Evolutionary conservation across 805 yeast species (phyloP).

Genomic region (Torulaspora quercuum): DNA sequence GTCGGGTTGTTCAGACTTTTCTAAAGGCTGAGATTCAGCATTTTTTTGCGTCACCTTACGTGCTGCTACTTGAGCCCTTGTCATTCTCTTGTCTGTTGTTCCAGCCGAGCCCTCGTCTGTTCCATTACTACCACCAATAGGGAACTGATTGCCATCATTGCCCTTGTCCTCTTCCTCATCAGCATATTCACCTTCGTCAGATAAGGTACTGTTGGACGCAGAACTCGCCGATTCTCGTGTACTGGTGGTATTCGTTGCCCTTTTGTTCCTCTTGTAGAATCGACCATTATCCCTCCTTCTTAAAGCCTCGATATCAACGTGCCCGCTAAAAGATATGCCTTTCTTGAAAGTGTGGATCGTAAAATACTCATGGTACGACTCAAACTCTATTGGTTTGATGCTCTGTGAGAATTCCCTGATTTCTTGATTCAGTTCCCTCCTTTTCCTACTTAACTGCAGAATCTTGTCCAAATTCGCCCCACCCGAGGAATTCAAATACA

Average conservation of each 20-base stretch:
- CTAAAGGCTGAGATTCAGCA: slow-evolving; percentile 5
- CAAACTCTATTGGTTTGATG: slow-evolving; percentile 33
- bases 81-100: slow-evolving; percentile 4
- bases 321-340: slow-evolving; percentile 35
- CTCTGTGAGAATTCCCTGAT: slow-evolving; percentile 16
- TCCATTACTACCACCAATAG: slow-evolving; percentile 3
- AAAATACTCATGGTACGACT: slow-evolving; percentile 34
- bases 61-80: slow-evolving; percentile 11
- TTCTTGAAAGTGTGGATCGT: slow-evolving; percentile 28
- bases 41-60: slow-evolving; percentile 3
- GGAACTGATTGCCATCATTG: slow-evolving; percentile 3
- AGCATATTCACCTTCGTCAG: slow-evolving; percentile 13
- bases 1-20: slow-evolving; percentile 1
- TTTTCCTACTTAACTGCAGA: slow-evolving; percentile 4
- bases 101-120: slow-evolving; percentile 1
- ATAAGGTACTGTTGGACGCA: slow-evolving; percentile 7
- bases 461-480: not conserved
- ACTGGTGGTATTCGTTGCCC: slow-evolving; percentile 3
- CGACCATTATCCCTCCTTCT: slow-evolving; percentile 29
- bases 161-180: slow-evolving; percentile 7
- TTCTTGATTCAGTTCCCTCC: slow-evolving; percentile 7
- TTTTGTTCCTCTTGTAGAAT: slow-evolving; percentile 28
- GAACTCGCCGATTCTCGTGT: slow-evolving; percentile 9
- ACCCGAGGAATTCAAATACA: no score
- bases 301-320: slow-evolving; percentile 30